These are phyloP conservation scores for Penicillium sp. DNA, from an alignment of 2,329 filamentous ascomycete species.

Conservation along the genomic window DNA sequence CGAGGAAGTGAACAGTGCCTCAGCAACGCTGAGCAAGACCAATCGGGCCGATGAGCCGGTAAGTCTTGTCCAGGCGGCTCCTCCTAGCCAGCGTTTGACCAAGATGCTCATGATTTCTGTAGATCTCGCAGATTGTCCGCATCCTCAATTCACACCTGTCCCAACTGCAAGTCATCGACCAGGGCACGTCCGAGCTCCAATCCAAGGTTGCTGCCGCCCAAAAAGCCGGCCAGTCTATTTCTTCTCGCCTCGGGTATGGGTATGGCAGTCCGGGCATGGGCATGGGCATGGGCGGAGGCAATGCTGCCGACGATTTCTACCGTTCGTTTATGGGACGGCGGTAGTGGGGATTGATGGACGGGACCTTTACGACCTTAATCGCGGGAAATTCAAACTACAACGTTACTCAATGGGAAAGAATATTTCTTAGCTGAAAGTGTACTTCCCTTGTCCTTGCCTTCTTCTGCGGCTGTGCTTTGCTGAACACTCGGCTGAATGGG, in stretches of 20 bases:
- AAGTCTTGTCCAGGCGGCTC: conserved; percentile 41
- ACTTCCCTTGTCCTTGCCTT: conserved; percentile 3
- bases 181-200: conserved; percentile 75
- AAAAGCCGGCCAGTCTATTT: conserved; percentile 64
- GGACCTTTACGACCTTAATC: conserved; percentile 19
- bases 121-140: conserved; percentile 92
- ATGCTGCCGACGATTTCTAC: conserved; percentile 85
- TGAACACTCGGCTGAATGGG: no score
- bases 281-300: conserved; percentile 46
- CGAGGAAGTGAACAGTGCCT: conserved; percentile 93
- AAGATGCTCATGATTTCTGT: conserved; percentile 11
- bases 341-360: conserved; percentile 41
- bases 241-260: conserved; percentile 40
- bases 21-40: conserved; percentile 82
- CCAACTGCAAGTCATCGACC: conserved; percentile 90
- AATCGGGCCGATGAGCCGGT: conserved; percentile 84
- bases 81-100: neutral
- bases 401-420: conserved; percentile 5
- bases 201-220: conserved; percentile 79
- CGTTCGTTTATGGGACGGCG: conserved; percentile 78
- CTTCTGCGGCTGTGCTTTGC: neutral
- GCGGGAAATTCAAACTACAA: conserved; percentile 29
- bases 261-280: conserved; percentile 39
- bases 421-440: neutral
- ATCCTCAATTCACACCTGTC: conserved; percentile 90